Base-by-base conservation (phyloP, 2,329 filamentous ascomycete species). In the Fusarium sp. region DNA sequence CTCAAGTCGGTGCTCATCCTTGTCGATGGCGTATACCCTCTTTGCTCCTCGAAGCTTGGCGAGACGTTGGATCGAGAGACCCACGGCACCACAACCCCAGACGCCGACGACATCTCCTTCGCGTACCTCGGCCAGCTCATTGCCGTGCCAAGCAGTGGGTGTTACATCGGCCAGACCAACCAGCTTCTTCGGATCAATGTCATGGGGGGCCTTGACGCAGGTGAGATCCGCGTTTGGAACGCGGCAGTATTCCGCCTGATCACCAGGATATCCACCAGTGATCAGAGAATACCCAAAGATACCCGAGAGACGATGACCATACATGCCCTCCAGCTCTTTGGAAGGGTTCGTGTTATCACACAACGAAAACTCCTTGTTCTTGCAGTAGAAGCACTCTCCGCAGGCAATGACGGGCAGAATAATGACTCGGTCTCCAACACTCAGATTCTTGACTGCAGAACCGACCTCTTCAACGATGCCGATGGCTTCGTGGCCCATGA, bases 401-500 rank as follows among this genome's bases (percentile, higher is more conserved):
- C 57, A 60, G 0, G 51, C 57, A 13, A 60, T 57, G 3, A 60
- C 57, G 4, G 51, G 51, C 0, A 60, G 57, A 2, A 60, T 57
- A 1, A 60, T 60, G 4, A 57, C 51, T 24, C 51, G 13, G n/a
- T 60, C 51, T 32, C 57, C 51, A 8, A 6, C n/a, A 4, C 20
- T 46, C 2, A 59, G 6, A 6, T 0, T 57, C 10, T 46, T 46
- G n/a, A 60, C 51, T 6, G 25, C 1, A 1, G 49, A 9, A 0
- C 51, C 51, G 1, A 57, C 41, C 4, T 60, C 51, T 24, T 60
- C 51, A 16, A 57, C 41, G 20, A 60, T 60, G 20, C 57, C 57
- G 7, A 60, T 57, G 8, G 51, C 57, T 6, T 60, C 57, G 1
- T 60, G 57, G 4, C 57, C 57, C 57, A 60, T 57, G 51, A 60